Percentiles rank a stretch among this genome's conserved stretches.
Conservation (phyloP, 139 green algal genomes). For the Coccomyxa sp. region DNA sequence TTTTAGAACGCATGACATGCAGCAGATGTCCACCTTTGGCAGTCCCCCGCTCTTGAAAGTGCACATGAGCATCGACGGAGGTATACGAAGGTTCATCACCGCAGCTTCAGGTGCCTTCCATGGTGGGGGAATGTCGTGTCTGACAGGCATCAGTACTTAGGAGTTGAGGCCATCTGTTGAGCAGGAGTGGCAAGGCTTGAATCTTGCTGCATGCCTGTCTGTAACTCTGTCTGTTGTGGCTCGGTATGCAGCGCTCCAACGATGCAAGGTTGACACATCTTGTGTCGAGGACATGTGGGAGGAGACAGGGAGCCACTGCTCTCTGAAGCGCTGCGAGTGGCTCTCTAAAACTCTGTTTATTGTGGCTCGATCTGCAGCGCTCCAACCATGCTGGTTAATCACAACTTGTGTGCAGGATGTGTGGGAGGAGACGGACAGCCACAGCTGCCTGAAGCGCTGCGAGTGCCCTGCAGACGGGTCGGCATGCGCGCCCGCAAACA, state of each 20-base stretch:
- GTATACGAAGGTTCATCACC: no score
- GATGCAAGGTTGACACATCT: no score
- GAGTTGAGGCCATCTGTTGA: background rate
- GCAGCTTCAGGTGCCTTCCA: no score
- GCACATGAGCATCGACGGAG: background rate
- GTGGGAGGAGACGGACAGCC: background rate
- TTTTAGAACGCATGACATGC: no score
- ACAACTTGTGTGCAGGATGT: constrained; percentile 8
- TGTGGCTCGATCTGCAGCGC: no score
- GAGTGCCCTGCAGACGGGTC: constrained; percentile 18
- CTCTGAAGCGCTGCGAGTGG: constrained; percentile 24
- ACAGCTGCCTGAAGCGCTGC: constrained; percentile 23
- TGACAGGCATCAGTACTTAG: background rate
- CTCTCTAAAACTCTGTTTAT: background rate
- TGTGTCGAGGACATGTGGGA: constrained; percentile 14
- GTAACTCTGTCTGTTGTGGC: no score
- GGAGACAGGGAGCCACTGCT: background rate
- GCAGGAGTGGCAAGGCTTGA: no score
- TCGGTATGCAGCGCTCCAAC: no score
- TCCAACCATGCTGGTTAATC: no score
- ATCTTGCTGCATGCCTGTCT: no score
- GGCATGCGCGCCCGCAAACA: constrained; percentile 15
- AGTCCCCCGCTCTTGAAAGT: no score
- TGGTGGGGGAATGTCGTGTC: background rate
- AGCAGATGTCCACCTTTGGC: no score